Conservation (phyloP, 352 stramenopile genomes). For the Phytophthora melonis region DNA sequence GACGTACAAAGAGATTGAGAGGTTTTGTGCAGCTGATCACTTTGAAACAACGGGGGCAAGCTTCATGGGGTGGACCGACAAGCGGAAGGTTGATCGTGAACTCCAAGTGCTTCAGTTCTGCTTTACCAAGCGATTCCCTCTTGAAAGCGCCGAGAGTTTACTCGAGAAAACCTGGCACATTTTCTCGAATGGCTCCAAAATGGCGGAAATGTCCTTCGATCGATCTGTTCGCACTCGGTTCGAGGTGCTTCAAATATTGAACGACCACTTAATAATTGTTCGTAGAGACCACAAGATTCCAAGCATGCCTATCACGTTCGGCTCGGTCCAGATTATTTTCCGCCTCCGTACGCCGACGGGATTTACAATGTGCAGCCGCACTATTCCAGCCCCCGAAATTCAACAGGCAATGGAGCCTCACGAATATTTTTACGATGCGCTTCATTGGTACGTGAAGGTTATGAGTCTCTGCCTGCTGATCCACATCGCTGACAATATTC, state of each 20-base stretch:
- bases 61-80: conserved; percentile 65
- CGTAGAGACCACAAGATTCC: conserved; percentile 56
- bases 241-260: conserved; percentile 57
- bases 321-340: conserved; percentile 66
- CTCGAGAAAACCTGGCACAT: conserved; percentile 52
- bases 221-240: conserved; percentile 53
- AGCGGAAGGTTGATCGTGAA: conserved; percentile 44
- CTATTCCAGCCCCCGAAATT: conserved; percentile 59
- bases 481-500: background rate
- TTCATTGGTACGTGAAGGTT: conserved; percentile 47
- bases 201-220: conserved; percentile 52
- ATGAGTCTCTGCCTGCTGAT: background rate
- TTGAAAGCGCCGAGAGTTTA: conserved; percentile 40
- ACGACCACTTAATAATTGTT: conserved; percentile 63
- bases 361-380: conserved; percentile 63
- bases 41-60: conserved; percentile 39
- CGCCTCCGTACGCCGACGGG: conserved; percentile 57
- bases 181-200: conserved; percentile 45
- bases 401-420: conserved; percentile 47
- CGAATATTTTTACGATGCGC: conserved; percentile 66
- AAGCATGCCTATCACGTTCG: conserved; percentile 53
- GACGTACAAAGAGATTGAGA: conserved; percentile 54
- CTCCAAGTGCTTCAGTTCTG: conserved; percentile 45
- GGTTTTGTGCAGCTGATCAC: conserved; percentile 34
- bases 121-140: conserved; percentile 45